Evolutionary conservation across 306 rosid genomes (phyloP).

Genomic region (Oemleria cerasiformis): DNA sequence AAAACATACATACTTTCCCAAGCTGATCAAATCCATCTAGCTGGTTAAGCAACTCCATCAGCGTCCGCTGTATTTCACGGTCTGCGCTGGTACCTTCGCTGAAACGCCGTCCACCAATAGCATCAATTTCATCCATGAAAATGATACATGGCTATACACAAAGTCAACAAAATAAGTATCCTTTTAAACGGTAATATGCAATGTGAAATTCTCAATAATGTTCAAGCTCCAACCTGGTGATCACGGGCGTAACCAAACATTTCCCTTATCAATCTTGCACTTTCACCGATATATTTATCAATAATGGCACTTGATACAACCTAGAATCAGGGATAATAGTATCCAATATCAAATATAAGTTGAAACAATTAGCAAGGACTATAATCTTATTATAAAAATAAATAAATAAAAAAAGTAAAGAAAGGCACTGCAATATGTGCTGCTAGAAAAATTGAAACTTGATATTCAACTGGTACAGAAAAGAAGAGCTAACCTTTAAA

Average conservation of each 20-base stretch:
- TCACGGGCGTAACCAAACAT: conserved; percentile 99
- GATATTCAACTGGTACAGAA: not conserved
- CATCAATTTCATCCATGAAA: conserved; percentile 99
- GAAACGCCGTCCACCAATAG: conserved; percentile 98
- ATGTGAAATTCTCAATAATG: conserved; percentile 5
- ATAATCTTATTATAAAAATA: not conserved
- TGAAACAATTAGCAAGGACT: not conserved
- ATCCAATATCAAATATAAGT: not conserved
- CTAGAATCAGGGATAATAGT: conserved; percentile 31
- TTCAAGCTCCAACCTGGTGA: conserved; percentile 67
- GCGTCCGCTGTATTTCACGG: conserved; percentile 94
- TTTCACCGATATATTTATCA: conserved; percentile 93
- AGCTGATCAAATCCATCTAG: conserved; percentile 97
- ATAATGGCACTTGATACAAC: conserved; percentile 97
- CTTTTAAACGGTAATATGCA: not conserved
- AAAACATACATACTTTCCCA: conserved; percentile 68
- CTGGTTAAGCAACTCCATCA: conserved; percentile 95
- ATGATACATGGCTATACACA: conserved; percentile 87
- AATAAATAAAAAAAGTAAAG: too few species aligned
- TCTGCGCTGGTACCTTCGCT: conserved; percentile 98
- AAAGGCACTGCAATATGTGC: not conserved
- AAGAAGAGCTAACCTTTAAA: conserved; percentile 56
- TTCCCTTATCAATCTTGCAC: conserved; percentile 91
- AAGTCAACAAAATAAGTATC: conserved; percentile 12
- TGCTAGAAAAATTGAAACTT: not conserved